phyloP scores from a whole-genome alignment of 2,329 filamentous ascomycete species.

The Cladophialophora carrionii region DNA sequence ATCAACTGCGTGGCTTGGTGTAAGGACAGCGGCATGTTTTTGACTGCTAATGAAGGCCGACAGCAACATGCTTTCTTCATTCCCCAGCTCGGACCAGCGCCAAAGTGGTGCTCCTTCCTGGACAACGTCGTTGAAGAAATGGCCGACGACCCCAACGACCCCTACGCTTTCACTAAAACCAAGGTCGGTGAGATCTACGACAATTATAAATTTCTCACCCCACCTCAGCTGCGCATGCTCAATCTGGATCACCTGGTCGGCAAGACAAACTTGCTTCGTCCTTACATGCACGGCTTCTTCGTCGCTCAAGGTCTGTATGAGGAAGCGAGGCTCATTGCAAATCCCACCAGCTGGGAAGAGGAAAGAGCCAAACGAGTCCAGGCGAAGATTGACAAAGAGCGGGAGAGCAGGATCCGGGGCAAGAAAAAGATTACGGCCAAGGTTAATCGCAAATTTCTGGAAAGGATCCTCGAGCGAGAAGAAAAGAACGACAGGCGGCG shows the following conservation, averaged over 20 bases:
- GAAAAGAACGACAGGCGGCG: conserved; percentile 57
- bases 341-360: conserved; percentile 92
- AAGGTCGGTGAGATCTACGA: conserved; percentile 81
- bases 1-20: conserved; percentile 94
- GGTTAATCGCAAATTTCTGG: conserved; percentile 75
- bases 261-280: conserved; percentile 83
- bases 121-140: conserved; percentile 99
- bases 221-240: conserved; percentile 80
- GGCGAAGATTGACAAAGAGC: conserved; percentile 94
- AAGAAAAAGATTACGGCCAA: conserved; percentile 89
- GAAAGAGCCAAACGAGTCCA: conserved; percentile 88
- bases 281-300: conserved; percentile 99
- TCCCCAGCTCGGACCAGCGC: conserved; percentile 87
- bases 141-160: conserved; percentile 76
- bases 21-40: conserved; percentile 87
- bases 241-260: conserved; percentile 88
- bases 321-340: conserved; percentile 87
- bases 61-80: conserved; percentile 96
- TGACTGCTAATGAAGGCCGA: conserved; percentile 95
- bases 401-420: conserved; percentile 90
- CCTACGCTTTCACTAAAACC: conserved; percentile 55
- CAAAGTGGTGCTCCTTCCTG: conserved; percentile 93
- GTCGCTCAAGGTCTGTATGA: conserved; percentile 94
- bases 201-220: conserved; percentile 97
- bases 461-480: conserved; percentile 63